Base-by-base conservation (phyloP, 805 yeast genomes). In the Schwanniomyces sp. region DNA sequence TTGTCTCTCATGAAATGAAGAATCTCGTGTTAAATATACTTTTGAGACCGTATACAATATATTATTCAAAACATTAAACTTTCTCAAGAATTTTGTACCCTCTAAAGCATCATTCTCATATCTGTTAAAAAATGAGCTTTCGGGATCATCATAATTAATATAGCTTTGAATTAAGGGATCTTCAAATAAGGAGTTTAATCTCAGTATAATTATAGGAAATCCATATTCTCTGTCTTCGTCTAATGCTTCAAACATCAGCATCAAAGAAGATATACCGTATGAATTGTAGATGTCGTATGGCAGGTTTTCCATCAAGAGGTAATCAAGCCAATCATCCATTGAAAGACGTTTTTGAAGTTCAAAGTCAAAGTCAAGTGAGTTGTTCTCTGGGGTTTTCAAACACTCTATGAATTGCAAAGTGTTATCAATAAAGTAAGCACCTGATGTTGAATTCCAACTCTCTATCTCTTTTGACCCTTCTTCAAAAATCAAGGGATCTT, bases 211-310 rank as follows among this genome's bases (percentile, higher is more conserved):
- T 4, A 56, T 52, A 0, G 70, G 64, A 10, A 67, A 55, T 2
- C 76, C 85, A 60, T 79, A 80, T 7, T 72, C 74, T 25, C 79
- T 74, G 34, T 74, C 70, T 39, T 80, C 80, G 40, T 79, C 82
- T 46, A 83, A 75, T 41, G 73, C 72, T 54, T 79, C 81, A 38
- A 85, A 66, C 1, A 82, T 76, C 21, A 81, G 82, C 28, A 80
- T 69, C 27, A 82, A 62, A 17, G 83, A 79, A 34, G 74, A 69
- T 52, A 82, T 63, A 0, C 84, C 79, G 49, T 75, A 76, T 1
- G 89, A 81, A 30, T 74, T 66, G 5, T 78, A 71, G 53, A 76
- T 82, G 55, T 86, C 91, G 59, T 74, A 85, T 0, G 92, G 86
- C 2, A 80, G 77, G 45, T 81, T 76, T 7, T 73, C 65, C 46